Conservation (phyloP, 1,139 yeast genomes). For the Nematodospora anomalae region DNA sequence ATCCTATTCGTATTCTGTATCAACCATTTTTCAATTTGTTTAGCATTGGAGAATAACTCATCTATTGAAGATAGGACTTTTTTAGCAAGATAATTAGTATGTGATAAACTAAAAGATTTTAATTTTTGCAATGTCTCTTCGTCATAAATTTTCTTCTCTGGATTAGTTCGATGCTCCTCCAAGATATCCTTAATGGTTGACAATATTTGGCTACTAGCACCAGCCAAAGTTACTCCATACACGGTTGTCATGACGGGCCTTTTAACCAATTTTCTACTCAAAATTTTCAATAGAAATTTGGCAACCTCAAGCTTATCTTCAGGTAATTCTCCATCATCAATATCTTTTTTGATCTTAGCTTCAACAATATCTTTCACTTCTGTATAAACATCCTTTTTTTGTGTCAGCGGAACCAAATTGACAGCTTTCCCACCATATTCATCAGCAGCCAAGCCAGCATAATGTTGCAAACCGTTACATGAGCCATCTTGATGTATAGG, state of each 20-base stretch:
- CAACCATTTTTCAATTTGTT: constrained; percentile 40
- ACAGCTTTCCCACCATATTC: constrained; percentile 39
- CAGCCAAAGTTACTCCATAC: constrained; percentile 44
- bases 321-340: constrained; percentile 1
- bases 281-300: constrained; percentile 18
- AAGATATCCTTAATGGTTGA: constrained; percentile 25
- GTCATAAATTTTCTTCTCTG: constrained; percentile 6
- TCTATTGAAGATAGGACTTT: constrained; percentile 33
- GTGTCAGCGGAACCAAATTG: constrained; percentile 27
- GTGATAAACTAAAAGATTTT: constrained; percentile 1
- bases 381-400: constrained; percentile 37
- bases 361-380: constrained; percentile 32
- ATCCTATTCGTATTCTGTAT: constrained; percentile 29
- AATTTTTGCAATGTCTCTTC: constrained; percentile 4
- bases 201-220: constrained; percentile 37
- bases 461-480: constrained; percentile 50
- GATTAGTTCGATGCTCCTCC: constrained; percentile 17
- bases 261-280: constrained; percentile 39
- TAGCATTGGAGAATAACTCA: constrained; percentile 37
- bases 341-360: constrained; percentile 18
- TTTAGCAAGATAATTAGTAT: constrained; percentile 27
- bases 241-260: constrained; percentile 52
- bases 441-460: constrained; percentile 45
- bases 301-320: constrained; percentile 14
- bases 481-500: constrained; percentile 50